Percentiles rank a stretch among this genome's conserved stretches.
Evolutionary conservation across 495 filamentous ascomycete species (phyloP).

Genomic region (Daldinia vernicosa): DNA sequence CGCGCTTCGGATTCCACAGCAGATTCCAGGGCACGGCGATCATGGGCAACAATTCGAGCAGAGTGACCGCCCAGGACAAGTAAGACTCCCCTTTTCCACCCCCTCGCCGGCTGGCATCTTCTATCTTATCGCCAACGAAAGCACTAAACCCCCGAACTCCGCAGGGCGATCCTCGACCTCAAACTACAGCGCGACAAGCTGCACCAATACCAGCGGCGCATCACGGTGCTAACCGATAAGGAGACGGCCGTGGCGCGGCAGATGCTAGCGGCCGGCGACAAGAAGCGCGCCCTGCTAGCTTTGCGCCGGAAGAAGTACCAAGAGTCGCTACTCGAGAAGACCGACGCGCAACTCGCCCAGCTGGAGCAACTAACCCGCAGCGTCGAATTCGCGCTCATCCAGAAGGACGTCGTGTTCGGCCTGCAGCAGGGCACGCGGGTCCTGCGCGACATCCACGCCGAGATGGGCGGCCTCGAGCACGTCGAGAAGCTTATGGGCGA

Average conservation of each 20-base stretch:
- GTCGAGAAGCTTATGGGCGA: conserved; percentile 95
- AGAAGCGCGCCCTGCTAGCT: conserved; percentile 82
- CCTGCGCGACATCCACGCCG: conserved; percentile 86
- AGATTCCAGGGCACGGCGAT: conserved; percentile 45
- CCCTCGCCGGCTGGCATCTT: too few species aligned
- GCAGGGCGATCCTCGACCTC: conserved; percentile 87
- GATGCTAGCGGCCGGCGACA: conserved; percentile 85
- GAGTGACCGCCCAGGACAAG: conserved; percentile 60
- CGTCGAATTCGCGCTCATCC: conserved; percentile 80
- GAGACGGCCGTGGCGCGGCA: conserved; percentile 69
- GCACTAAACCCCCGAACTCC: background rate
- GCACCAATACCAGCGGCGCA: conserved; percentile 90
- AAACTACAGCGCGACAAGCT: conserved; percentile 98
- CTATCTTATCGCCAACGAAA: background rate
- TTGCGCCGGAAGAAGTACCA: conserved; percentile 97
- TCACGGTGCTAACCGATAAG: conserved; percentile 53
- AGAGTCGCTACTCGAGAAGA: conserved; percentile 86
- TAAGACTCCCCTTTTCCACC: conserved; percentile 21
- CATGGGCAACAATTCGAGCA: conserved; percentile 57
- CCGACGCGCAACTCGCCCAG: conserved; percentile 74
- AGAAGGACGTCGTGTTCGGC: conserved; percentile 86
- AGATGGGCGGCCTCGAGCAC: conserved; percentile 94
- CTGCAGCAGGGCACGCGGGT: conserved; percentile 92
- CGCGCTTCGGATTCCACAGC: conserved; percentile 39
- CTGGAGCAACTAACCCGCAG: conserved; percentile 81